Evolutionary conservation across 441 rosid species (phyloP).

Genomic region (Erodium moschatum): DNA sequence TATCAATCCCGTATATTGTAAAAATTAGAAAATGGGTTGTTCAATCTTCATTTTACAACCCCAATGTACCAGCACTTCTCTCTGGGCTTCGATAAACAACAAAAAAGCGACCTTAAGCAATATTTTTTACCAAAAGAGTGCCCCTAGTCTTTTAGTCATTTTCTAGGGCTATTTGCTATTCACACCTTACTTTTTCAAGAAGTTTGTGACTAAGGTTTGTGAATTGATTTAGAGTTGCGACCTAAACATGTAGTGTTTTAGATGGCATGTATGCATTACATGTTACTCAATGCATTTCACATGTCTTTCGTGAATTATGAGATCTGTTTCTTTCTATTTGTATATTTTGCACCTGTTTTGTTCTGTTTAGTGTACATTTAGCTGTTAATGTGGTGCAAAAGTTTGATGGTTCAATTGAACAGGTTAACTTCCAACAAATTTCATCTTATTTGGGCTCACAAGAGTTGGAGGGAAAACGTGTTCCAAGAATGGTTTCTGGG

Average conservation of each 20-base stretch:
- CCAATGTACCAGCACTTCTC: not conserved
- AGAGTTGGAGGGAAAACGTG: slow-evolving; percentile 97
- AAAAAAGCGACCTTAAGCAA: not conserved
- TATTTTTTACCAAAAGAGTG: not conserved
- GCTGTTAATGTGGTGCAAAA: not conserved
- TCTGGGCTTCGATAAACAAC: not conserved
- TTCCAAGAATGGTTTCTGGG: slow-evolving; percentile 98
- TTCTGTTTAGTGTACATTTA: not conserved
- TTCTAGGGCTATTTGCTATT: not conserved
- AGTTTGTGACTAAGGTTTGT: not conserved
- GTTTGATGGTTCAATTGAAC: slow-evolving; percentile 20
- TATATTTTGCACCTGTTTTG: slow-evolving; percentile 2
- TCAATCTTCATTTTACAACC: not conserved
- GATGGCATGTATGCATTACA: not conserved
- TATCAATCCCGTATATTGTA: not conserved
- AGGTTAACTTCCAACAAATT: slow-evolving; percentile 99
- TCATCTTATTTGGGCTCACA: slow-evolving; percentile 96
- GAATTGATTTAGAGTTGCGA: not conserved
- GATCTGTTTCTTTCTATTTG: slow-evolving; percentile 2
- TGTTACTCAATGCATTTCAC: not conserved
- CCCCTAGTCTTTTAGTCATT: not conserved
- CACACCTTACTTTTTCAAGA: not conserved
- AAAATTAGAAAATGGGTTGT: not conserved
- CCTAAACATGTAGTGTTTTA: not conserved
- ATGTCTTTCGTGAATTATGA: not conserved